Percentiles rank a stretch among this genome's conserved stretches.
Conservation (phyloP, 2,329 filamentous ascomycete genomes). For the Cladosporium austrohemisphaericum region DNA sequence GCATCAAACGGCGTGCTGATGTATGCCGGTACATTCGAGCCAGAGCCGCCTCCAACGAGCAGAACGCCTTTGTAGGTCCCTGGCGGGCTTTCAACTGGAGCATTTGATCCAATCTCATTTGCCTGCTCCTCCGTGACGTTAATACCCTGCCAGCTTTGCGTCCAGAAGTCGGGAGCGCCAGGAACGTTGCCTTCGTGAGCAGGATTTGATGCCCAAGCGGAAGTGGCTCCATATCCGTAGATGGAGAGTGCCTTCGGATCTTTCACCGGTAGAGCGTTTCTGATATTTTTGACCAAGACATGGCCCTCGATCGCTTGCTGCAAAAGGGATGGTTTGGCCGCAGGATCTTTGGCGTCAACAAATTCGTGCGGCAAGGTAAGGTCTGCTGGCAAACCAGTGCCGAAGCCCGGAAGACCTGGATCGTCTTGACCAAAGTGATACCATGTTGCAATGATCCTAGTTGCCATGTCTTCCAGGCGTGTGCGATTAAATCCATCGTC, state of each 20-base stretch:
- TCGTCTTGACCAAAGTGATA: conserved; percentile 52
- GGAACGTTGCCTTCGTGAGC: conserved; percentile 12
- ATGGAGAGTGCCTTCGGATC: conserved; percentile 51
- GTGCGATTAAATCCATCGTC: conserved; percentile 56
- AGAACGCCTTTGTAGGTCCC: conserved; percentile 30
- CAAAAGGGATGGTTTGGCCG: conserved; percentile 48
- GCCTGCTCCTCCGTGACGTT: conserved; percentile 17
- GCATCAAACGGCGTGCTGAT: conserved; percentile 36
- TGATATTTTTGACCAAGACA: conserved; percentile 61
- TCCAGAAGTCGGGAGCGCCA: conserved; percentile 13
- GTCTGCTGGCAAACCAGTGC: conserved; percentile 51
- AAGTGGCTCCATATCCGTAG: conserved; percentile 58
- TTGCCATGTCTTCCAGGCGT: conserved; percentile 61
- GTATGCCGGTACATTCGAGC: conserved; percentile 33
- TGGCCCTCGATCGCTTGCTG: conserved; percentile 61
- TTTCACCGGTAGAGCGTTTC: conserved; percentile 53
- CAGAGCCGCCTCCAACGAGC: conserved; percentile 35
- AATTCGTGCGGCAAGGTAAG: conserved; percentile 49
- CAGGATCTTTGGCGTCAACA: conserved; percentile 54
- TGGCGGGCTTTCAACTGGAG: conserved; percentile 26
- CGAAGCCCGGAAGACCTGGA: conserved; percentile 39
- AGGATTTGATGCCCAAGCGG: conserved; percentile 28
- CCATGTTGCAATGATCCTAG: conserved; percentile 50
- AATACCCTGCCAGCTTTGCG: conserved; percentile 25
- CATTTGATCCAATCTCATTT: conserved; percentile 33